A percentile compares a stretch with the other conserved stretches of the same genome.
Evolutionary conservation across 2,329 filamentous ascomycete genomes (phyloP).

Genomic region (Diaporthe vaccinii): DNA sequence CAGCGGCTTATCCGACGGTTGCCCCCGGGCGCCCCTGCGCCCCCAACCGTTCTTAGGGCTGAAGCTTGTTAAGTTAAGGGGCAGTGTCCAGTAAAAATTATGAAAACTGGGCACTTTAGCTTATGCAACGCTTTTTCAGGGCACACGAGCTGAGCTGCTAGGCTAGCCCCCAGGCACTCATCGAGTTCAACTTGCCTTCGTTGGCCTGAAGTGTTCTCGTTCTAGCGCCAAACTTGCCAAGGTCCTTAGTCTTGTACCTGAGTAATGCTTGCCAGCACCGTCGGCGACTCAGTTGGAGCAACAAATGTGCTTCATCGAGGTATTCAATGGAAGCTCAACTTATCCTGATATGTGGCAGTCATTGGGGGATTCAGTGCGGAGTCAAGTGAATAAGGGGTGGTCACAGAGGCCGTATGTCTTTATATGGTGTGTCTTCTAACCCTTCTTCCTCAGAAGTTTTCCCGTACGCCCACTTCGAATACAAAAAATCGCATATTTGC

Average conservation of each 20-base stretch:
- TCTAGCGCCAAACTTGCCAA: not conserved
- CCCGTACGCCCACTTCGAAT: too few relatives aligned
- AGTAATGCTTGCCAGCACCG: not conserved
- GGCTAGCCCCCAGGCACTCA: not conserved
- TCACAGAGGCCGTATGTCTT: too few relatives aligned
- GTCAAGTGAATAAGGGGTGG: too few relatives aligned
- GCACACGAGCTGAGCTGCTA: not conserved
- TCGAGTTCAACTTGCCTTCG: not conserved
- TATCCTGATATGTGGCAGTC: not conserved
- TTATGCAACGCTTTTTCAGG: not conserved
- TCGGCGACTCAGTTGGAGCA: not conserved
- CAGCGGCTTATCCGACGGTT: not conserved
- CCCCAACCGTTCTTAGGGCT: not conserved
- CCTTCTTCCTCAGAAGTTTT: too few relatives aligned
- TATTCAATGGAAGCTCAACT: not conserved
- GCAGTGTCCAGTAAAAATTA: not conserved
- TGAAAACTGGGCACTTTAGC: not conserved
- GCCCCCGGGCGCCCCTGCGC: not conserved
- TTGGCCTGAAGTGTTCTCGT: not conserved
- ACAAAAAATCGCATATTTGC: too few relatives aligned
- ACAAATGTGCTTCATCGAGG: not conserved
- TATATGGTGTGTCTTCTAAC: too few relatives aligned
- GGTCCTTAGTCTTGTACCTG: not conserved
- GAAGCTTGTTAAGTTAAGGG: conserved; percentile 2
- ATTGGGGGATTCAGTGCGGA: too few relatives aligned